phyloP scores from a whole-genome alignment of 1,284 basidiomycete species.

The Heterobasidion irregulare region DNA sequence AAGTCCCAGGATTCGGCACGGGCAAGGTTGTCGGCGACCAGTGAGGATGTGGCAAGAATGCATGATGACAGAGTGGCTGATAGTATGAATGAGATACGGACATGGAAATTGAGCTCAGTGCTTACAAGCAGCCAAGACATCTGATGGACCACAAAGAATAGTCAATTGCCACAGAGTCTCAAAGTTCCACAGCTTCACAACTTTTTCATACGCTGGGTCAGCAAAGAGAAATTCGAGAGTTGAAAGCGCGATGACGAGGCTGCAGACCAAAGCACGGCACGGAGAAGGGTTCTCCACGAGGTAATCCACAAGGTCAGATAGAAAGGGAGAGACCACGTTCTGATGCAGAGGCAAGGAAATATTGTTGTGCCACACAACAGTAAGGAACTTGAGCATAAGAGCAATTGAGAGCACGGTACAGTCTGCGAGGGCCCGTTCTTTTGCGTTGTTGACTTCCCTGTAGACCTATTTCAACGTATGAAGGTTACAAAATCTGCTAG shows the following conservation, averaged over 20 bases:
- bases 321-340: slow-evolving; percentile 17
- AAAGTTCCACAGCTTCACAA: slow-evolving; percentile 12
- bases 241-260: slow-evolving; percentile 23
- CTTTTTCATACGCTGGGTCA: background rate
- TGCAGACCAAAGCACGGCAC: slow-evolving; percentile 16
- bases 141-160: slow-evolving; percentile 15
- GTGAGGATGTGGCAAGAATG: slow-evolving; percentile 25
- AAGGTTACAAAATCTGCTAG: background rate
- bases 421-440: background rate
- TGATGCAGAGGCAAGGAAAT: slow-evolving; percentile 13
- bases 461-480: background rate
- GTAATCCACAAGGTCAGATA: slow-evolving; percentile 18
- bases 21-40: slow-evolving; percentile 2
- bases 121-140: slow-evolving; percentile 28
- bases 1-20: slow-evolving; percentile 47
- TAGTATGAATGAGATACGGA: background rate
- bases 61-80: slow-evolving; percentile 46
- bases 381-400: slow-evolving; percentile 22
- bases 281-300: slow-evolving; percentile 10
- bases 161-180: slow-evolving; percentile 22
- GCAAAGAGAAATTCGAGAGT: background rate
- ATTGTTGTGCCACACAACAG: slow-evolving; percentile 23
- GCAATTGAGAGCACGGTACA: background rate
- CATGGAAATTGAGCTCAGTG: background rate
- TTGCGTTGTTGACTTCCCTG: background rate